Evolutionary conservation across 2,329 filamentous ascomycete genomes (phyloP).

Genomic region (Aspergillus udagawae): DNA sequence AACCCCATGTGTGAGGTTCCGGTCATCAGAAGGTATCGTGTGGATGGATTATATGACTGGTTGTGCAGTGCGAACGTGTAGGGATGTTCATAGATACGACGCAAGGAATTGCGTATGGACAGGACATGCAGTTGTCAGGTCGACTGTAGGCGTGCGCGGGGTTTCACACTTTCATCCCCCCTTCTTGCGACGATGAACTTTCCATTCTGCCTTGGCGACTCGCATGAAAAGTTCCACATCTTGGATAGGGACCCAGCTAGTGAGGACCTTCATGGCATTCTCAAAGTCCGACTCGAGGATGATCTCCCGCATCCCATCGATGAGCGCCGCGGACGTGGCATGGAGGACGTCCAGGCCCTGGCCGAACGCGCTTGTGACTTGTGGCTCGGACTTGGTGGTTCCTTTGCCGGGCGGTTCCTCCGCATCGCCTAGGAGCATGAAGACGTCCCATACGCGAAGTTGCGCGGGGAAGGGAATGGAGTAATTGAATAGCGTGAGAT

Average conservation of each 20-base stretch:
- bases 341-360: slow-evolving; percentile 82
- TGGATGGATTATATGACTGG: background rate
- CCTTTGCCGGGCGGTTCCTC: slow-evolving; percentile 39
- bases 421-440: slow-evolving; percentile 84
- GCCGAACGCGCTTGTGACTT: slow-evolving; percentile 43
- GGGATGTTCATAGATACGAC: background rate
- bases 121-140: background rate
- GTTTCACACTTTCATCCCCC: background rate
- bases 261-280: slow-evolving; percentile 95
- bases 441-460: slow-evolving; percentile 95
- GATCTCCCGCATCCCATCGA: slow-evolving; percentile 84
- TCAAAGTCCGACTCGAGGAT: slow-evolving; percentile 93
- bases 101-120: background rate
- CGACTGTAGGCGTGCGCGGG: background rate
- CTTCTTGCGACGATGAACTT: slow-evolving; percentile 55
- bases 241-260: slow-evolving; percentile 87
- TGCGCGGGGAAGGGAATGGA: slow-evolving; percentile 92
- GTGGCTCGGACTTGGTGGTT: slow-evolving; percentile 23
- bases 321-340: slow-evolving; percentile 81
- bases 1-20: background rate
- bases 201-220: slow-evolving; percentile 84
- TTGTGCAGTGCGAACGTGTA: background rate
- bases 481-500: slow-evolving; percentile 95
- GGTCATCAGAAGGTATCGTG: background rate
- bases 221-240: slow-evolving; percentile 93